Base-by-base conservation (phyloP, 768 basidiomycete species). In the Agrocybe chaxingu region DNA sequence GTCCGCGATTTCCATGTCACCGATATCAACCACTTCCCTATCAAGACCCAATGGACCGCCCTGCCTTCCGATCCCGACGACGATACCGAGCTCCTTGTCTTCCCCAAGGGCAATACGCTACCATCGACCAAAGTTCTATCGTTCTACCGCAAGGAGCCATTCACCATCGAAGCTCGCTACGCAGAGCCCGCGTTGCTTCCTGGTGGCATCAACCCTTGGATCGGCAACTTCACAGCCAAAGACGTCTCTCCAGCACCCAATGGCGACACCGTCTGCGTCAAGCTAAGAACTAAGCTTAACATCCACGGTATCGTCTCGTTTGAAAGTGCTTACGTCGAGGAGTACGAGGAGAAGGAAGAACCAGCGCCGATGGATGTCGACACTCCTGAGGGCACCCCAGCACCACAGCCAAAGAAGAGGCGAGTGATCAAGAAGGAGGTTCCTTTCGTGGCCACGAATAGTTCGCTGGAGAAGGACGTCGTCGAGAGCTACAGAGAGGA, bases 51-150 rank as follows among this genome's bases (percentile, higher is more conserved):
- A 42, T 98, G 97, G 97, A 81, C 84, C 11, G 74, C 80, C 29
- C 74, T 82, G 45, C 79, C 83, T 45, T 71, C 80, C 7, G 92
- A 93, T 59, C 80, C 86, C 0, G 89, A 88, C 42, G 94, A 97
- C 48, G 93, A 97, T 69, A 92, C 87, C 30, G 92, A 96, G 67
- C 81, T 98, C 54, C 76, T 85, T 57, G 92, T 98, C 38, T 98
- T 95, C 83, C 87, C 89, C 45, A 77, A 76, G 39, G 88, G 87
- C 47, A 96, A 98, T 70, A 61, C 70, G 39, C 79, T 96, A 54
- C 97, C 97, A 4, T 95, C 92, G 18, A 96, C 94, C 65, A 98
- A 98, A 73, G 83, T 95, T 56, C 82, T 98, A 59, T 92, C 92
- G 4, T 97, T 98, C 80, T 90, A 92, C 70, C 87, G 96, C 66